Evolutionary conservation across 257 asterid species (phyloP), one percentile per base, ranked within the genome.

Genomic region (Rubia yunnanensis): DNA sequence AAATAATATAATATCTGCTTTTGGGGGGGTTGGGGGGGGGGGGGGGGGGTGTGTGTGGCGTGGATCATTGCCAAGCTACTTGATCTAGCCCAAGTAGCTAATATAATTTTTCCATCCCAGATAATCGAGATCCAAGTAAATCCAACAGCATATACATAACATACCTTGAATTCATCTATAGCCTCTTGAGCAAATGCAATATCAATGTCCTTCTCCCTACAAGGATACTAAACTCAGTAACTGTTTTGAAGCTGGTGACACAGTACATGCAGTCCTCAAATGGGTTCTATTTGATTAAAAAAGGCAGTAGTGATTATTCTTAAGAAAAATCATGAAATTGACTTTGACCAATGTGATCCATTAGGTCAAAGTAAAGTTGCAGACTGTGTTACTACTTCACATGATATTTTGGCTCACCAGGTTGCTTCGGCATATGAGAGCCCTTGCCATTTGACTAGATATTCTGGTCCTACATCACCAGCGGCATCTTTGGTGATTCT

Each of bases 401-500:
- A 60, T 10, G 6, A 14, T 8, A 22, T 14, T 18, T 26, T 35
- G 41, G 60, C 52, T 41, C 73, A 94, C 99, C 99, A 94, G 27
- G 99, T 94, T 74, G 89, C 98, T 84, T 94, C 99, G 63, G 98
- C 99, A 79, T 94, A 94, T 64, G 98, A 94, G 23, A 94, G 88
- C 48, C 99, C 99, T 79, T 76, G 84, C 99, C 99, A 94, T 85
- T 94, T 94, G 82, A 94, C 87, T 80, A 94, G 79, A 81, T 90
- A 94, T 79, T 90, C 99, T 50, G 98, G 95, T 58, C 80, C 95
- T 53, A 88, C 92, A 78, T 88, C 84, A 64, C 88, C 99, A 34
- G 74, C 79, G 74, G 79, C 62, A 74, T 88, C 99, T 67, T 85
- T 90, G 65, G 79, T 71, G 59, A 94, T 86, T 74, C 96, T 82